These are phyloP conservation scores for Aspergillus phoenicis DNA, from an alignment of 2,329 filamentous ascomycete species.

Conservation along the genomic window DNA sequence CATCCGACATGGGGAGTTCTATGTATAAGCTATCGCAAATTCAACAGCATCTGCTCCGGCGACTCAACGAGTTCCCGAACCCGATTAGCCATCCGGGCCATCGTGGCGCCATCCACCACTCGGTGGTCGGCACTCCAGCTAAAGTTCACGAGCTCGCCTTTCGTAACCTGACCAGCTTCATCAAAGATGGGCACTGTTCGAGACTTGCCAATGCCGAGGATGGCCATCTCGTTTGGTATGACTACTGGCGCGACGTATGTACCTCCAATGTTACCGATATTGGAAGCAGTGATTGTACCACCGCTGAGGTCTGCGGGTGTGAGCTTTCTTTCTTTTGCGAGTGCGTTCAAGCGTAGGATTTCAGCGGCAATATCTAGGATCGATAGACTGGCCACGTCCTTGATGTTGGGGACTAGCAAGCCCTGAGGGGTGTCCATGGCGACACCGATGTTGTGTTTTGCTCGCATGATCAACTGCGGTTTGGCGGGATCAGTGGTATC, in stretches of 20 bases:
- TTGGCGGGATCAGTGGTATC: slow-evolving; percentile 65
- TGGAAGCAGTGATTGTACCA: slow-evolving; percentile 93
- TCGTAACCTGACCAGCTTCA: slow-evolving; percentile 61
- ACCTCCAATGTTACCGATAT: slow-evolving; percentile 93
- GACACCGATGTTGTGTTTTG: slow-evolving; percentile 90
- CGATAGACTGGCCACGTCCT: slow-evolving; percentile 75
- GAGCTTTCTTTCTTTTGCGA: slow-evolving; percentile 75
- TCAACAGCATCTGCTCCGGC: slow-evolving; percentile 83
- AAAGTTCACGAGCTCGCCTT: slow-evolving; percentile 81
- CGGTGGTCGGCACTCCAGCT: slow-evolving; percentile 97
- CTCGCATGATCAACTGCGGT: slow-evolving; percentile 75
- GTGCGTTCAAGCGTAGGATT: slow-evolving; percentile 69
- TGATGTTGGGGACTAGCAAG: slow-evolving; percentile 88
- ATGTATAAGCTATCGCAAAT: slow-evolving; percentile 62
- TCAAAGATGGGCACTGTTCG: slow-evolving; percentile 79
- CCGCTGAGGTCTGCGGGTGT: slow-evolving; percentile 74
- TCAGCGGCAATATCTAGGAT: slow-evolving; percentile 78
- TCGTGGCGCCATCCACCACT: slow-evolving; percentile 90
- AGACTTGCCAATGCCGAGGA: slow-evolving; percentile 83
- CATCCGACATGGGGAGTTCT: not conserved
- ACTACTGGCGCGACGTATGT: slow-evolving; percentile 91
- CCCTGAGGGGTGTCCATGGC: slow-evolving; percentile 92
- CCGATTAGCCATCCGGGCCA: slow-evolving; percentile 84
- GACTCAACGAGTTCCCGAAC: slow-evolving; percentile 79
- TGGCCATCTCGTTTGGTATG: slow-evolving; percentile 86